Evolutionary conservation across 2,329 filamentous ascomycete species (phyloP), one percentile per base, ranked within the genome.

Genomic region (Dactylellina drechsleri): DNA sequence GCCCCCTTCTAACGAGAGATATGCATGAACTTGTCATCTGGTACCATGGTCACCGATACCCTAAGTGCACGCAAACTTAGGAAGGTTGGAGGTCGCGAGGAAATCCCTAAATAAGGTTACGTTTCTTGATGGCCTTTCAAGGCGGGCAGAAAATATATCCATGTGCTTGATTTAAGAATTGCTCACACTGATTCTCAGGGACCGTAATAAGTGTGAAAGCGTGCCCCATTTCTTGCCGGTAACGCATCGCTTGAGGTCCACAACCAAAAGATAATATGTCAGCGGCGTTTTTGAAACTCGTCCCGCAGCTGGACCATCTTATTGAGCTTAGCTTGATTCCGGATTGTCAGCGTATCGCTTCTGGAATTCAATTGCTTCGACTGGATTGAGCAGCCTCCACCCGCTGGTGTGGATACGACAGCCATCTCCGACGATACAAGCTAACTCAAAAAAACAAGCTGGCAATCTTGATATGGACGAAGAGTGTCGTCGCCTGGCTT

Each of bases 251-350:
- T 49, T 41, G 26, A 23, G 15, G 6, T 31, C 13, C 16, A 15
- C 18, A 28, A 7, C 4, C 16, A 26, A 59, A 59, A 26, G 40
- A 49, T n/a, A 47, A 4, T 49, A 70, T 70, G 66, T 70, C 66
- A 70, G 66, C 50, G 66, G 66, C 66, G 66, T 70, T 62, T 68
- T 62, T 67, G 66, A 36, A 60, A 70, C 53, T 60, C 45, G 66
- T 57, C 41, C 40, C 58, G 45, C 50, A 23, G 16, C 49, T 62
- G 50, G 58, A 50, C 26, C 49, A 26, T 43, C 49, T 15, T 47
- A n/a, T 47, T 47, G 41, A 23, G 57, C 18, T 49, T 60, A 60
- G 57, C 23, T 13, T 60, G 16, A 47, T 47, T 18, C 5, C 13
- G 6, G 31, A 36, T 36, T 36, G 31, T 36, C 31, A 26, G 10